These are phyloP conservation scores for Violaceomyces palustris DNA, from an alignment of 1,284 basidiomycete genomes.

Conservation along the genomic window DNA sequence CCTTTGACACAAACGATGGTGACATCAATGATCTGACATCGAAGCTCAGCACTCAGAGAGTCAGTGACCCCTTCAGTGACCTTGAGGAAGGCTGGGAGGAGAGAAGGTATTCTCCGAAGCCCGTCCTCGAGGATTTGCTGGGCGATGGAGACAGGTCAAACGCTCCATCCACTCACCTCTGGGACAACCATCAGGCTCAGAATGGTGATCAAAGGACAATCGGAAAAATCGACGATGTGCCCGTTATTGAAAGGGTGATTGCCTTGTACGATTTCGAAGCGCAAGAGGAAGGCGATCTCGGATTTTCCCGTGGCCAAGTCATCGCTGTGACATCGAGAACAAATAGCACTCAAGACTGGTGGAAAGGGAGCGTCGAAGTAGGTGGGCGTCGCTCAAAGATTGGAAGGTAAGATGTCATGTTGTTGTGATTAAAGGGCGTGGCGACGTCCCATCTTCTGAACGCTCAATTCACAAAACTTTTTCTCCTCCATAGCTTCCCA, in stretches of 20 bases:
- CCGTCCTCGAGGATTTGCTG: too few species aligned
- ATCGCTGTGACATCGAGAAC: conserved; percentile 45
- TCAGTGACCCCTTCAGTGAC: too few species aligned
- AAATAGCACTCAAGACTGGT: conserved; percentile 43
- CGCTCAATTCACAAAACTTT: background rate
- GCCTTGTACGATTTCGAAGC: conserved; percentile 47
- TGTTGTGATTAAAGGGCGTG: background rate
- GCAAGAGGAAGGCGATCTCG: conserved; percentile 38
- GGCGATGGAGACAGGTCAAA: too few species aligned
- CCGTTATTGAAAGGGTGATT: conserved; percentile 16
- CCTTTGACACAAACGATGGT: too few species aligned
- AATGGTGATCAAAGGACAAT: too few species aligned
- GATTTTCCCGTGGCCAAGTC: conserved; percentile 45
- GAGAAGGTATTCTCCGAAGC: too few species aligned
- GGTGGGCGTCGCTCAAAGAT: conserved; percentile 12
- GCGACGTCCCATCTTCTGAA: background rate
- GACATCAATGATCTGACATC: too few species aligned
- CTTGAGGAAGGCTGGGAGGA: too few species aligned
- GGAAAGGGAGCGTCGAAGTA: conserved; percentile 37
- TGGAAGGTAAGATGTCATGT: conserved; percentile 13
- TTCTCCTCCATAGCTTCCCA: conserved; percentile 12
- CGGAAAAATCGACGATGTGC: too few species aligned
- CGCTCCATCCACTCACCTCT: too few species aligned
- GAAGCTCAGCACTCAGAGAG: too few species aligned
- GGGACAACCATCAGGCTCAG: too few species aligned